Base-by-base conservation (phyloP, 805 yeast species). In the Spathaspora arborariae region DNA sequence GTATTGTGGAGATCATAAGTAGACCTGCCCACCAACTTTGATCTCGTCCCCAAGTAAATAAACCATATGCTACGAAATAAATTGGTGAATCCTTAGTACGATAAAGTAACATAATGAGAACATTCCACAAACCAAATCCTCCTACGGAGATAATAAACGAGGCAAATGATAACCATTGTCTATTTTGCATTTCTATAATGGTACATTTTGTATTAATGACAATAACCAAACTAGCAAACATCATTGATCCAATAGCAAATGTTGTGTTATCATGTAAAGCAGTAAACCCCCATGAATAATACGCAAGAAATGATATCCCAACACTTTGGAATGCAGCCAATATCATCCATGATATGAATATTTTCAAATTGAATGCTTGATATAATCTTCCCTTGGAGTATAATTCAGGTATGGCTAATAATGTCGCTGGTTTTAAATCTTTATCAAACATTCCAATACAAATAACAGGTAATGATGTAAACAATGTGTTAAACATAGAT, bases 371-470 rank as follows among this genome's bases (percentile, higher is more conserved):
- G 67, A 94, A 92, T 2, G 83, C 84, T 59, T 82, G 78, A 54
- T 82, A 85, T 34, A 78, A 68, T 46, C 94, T 77, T 2, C 98
- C 97, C 42, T 76, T 81, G 1, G 81, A 56, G 60, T 94, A 94
- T 21, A 94, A 70, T 63, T 91, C 97, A 0, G 99, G 99, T 4
- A 90, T 86, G 0, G 98, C 94, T 44, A 92, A 63, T 45, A 94
- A 72, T 0, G 98, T 92, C 1, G 94, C 80, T 1, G 98, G 96
- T 42, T 82, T 76, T 60, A 94, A 73, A 58, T 94, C 99, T 59
- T 85, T 86, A 57, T 92, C 96, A 65, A 94, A 85, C 81, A 91
- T 88, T n/a, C 99, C 99, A 45, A 94, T 74, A 58, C 95, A 86
- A 34, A 94, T 65, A 2, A 94, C 98, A 0, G 97, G 91, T 43